phyloP scores from a whole-genome alignment of 208 protist species.

The Lotmaria passim region DNA sequence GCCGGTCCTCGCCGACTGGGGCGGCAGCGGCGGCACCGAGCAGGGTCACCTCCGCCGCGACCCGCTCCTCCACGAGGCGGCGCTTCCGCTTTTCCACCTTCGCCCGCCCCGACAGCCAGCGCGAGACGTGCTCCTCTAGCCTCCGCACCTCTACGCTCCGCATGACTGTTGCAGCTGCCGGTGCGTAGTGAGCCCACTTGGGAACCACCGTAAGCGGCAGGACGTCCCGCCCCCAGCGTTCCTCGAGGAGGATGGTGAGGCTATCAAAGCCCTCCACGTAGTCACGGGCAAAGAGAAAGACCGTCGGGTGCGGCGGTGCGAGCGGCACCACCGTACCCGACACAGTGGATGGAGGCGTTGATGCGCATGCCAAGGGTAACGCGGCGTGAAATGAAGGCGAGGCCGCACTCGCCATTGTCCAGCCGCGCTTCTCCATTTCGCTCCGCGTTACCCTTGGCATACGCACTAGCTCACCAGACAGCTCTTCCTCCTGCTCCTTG shows the following conservation, averaged over 20 bases:
- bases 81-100: slow-evolving; percentile 27
- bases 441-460: slow-evolving; percentile 6
- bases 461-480: slow-evolving; percentile 3
- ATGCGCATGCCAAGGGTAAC: background rate
- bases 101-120: slow-evolving; percentile 23
- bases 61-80: slow-evolving; percentile 7
- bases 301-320: slow-evolving; percentile 18
- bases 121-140: slow-evolving; percentile 19
- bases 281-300: slow-evolving; percentile 36
- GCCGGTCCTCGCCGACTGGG: slow-evolving; percentile 6
- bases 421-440: slow-evolving; percentile 17
- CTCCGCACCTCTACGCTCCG: background rate
- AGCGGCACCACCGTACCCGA: background rate
- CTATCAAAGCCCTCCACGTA: slow-evolving; percentile 26
- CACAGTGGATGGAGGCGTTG: background rate
- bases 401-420: slow-evolving; percentile 11
- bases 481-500: slow-evolving; percentile 10
- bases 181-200: slow-evolving; percentile 20
- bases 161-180: background rate
- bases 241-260: slow-evolving; percentile 21
- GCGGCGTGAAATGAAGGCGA: background rate
- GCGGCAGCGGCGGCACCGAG: slow-evolving; percentile 4
- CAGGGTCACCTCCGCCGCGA: slow-evolving; percentile 7
- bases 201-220: slow-evolving; percentile 29
- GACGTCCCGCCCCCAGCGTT: slow-evolving; percentile 28